Percentiles rank a stretch among this genome's conserved stretches.
Conservation (phyloP, 2,329 filamentous ascomycete species). For the Diaporthe capsici region DNA sequence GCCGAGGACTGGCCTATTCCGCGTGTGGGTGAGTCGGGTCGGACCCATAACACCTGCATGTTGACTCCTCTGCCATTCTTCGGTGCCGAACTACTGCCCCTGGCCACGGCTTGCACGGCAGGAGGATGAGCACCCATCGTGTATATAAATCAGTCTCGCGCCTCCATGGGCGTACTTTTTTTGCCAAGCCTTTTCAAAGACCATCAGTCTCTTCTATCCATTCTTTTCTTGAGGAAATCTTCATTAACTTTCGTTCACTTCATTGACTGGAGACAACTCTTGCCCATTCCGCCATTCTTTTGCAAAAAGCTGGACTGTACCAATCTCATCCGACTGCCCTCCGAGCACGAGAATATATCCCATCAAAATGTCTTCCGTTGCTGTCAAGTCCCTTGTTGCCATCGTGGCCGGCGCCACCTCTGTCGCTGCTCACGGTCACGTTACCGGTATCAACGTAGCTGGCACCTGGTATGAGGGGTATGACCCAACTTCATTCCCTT, state of each 20-base stretch:
- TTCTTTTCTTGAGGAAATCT: conserved; percentile 22
- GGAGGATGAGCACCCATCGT: not conserved
- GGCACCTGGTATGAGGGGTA: conserved; percentile 48
- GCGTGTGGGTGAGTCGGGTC: not conserved
- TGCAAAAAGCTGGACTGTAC: conserved; percentile 37
- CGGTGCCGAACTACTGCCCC: not conserved
- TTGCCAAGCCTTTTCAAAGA: conserved; percentile 4
- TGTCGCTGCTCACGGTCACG: conserved; percentile 50
- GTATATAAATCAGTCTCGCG: conserved; percentile 34
- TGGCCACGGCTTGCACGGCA: not conserved
- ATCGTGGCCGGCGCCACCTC: conserved; percentile 44
- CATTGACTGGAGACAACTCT: conserved; percentile 41
- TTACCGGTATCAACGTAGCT: conserved; percentile 48
- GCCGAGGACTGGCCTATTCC: not conserved
- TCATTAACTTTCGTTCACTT: conserved; percentile 41
- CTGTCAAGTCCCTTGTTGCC: conserved; percentile 21
- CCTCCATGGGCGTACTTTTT: not conserved
- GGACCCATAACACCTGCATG: conserved; percentile 14
- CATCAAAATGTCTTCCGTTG: conserved; percentile 34
- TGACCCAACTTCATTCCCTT: conserved; percentile 45
- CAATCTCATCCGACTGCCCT: not conserved
- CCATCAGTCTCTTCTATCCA: conserved; percentile 20
- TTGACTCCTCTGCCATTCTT: not conserved
- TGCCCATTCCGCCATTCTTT: not conserved
- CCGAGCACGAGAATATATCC: not conserved